Base-by-base conservation (phyloP, 2,329 filamentous ascomycete genomes). In the Ambrosiella cleistominuta region DNA sequence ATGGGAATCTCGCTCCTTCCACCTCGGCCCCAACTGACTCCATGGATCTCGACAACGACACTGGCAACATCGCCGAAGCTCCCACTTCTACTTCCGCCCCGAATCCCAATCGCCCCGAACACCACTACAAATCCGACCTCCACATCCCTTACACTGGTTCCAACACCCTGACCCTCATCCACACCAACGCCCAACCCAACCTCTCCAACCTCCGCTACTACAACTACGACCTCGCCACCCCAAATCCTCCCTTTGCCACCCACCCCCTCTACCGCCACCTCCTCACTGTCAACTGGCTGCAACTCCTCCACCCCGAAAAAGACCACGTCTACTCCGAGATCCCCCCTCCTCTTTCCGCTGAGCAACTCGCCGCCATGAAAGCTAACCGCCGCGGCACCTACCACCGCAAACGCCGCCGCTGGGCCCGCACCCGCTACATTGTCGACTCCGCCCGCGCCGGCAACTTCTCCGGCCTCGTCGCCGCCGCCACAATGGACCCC, bases 131-230 rank as follows among this genome's bases (percentile, higher is more conserved):
- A 58, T 71, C 73, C 62, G 77, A 82, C 62, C 75, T 79, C 54
- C 78, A 81, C 58, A 78, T 83, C 36, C 79, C 85, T 63, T 88
- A 78, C 66, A 82, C 81, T 36, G 74, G 70, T 55, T 81, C 77
- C 62, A 95, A 88, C 70, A 91, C 83, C 61, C 80, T 88, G 62
- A 95, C 89, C 1, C 69, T 95, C 56, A 70, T 95, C 39, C 89
- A 95, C 69, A 72, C 83, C 56, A 88, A 90, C 68, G 80, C 84
- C 37, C 89, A 95, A 69, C 86, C 89, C 1, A 97, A 96, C 68
- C 80, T 97, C 60, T 83, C 83, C 15, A 78, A 93, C 54, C 78
- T 98, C 17, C 87, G 87, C 67, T 94, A 95, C 74, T 97, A 95
- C 71, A 81, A 82, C 68, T 97, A 83, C 71, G 88, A 95, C 70